A percentile compares a stretch with the other conserved stretches of the same genome.
Evolutionary conservation across 306 rosid species (phyloP).

Genomic region (Casuarina cunninghamiana): DNA sequence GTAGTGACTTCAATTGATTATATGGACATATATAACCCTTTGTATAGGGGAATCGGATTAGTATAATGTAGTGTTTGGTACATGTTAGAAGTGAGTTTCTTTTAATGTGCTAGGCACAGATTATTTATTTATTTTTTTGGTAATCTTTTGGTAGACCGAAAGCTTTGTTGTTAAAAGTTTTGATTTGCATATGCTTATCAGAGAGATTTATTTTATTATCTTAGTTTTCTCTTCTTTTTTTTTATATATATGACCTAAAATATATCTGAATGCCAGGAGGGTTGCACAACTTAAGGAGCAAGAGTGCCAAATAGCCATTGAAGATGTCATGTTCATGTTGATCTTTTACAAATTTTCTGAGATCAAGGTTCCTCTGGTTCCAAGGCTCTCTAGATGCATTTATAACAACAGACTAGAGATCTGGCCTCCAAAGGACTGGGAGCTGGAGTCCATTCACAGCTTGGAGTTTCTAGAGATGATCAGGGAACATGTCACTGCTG

Average conservation of each 20-base stretch:
- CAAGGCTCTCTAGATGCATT: constrained; percentile 77
- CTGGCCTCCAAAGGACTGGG: constrained; percentile 91
- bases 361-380: constrained; percentile 78
- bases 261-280: constrained; percentile 70
- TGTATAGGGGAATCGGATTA: not conserved
- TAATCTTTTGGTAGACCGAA: constrained; percentile 24
- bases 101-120: constrained; percentile 23
- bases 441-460: constrained; percentile 77
- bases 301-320: constrained; percentile 69
- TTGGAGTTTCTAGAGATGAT: constrained; percentile 76
- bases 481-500: constrained; percentile 68
- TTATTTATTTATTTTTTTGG: not conserved
- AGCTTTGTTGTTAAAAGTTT: constrained; percentile 17
- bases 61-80: not conserved
- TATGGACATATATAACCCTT: not conserved
- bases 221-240: not conserved
- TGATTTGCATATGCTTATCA: not conserved
- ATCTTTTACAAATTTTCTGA: constrained; percentile 82
- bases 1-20: not conserved
- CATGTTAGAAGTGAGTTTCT: not conserved
- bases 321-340: constrained; percentile 85
- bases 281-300: constrained; percentile 86
- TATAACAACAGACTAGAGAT: constrained; percentile 91
- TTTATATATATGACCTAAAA: constrained; percentile 25
- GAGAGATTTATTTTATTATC: not conserved